Base-by-base conservation (phyloP, 164 flowering plant genomes). In the Cinnamomum chago region DNA sequence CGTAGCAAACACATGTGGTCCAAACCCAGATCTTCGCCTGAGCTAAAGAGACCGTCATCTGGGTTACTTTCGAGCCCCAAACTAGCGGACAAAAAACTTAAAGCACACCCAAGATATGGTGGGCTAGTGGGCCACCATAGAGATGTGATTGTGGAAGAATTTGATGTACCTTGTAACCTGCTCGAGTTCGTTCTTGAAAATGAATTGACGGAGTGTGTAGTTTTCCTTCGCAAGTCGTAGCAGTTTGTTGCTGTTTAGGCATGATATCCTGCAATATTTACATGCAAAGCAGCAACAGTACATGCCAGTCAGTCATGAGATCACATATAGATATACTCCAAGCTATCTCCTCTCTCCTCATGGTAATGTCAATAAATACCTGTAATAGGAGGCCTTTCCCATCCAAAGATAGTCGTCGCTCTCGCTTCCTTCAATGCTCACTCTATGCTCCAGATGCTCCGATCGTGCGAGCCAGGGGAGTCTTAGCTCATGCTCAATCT, bases 401-500 rank as follows among this genome's bases (percentile, higher is more conserved):
- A 72, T 6, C 67, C 50, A 60, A 7, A 71, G 50, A 25, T 24
- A 17, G 50, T 18, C n/a, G 24, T 28, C 22, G 52, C 17, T 18
- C 25, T 71, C n/a, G 23, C 20, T 6, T 71, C 73, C 23, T 71
- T 71, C 73, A 50, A 72, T 72, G 74, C 3, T 23, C 50, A 7
- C 17, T 35, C 74, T 30, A 33, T 72, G 74, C 25, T 58, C 74
- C 67, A 72, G 52, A 60, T 72, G 74, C 22, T 72, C 74, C 24
- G 60, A n/a, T 30, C 74, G 74, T 20, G 67, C 74, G 20, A 72
- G 67, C 74, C 74, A 72, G 33, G 67, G 66, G 60, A 30, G 27
- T 22, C 23, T 60, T 62, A 72, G 20, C 33, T 72, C 74, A 72
- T 58, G 67, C 25, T 76, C 78, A 50, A 76, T 76, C 78, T 71